Evolutionary conservation across 768 basidiomycete genomes (phyloP).

Genomic region (Rhodotorula diobovata): DNA sequence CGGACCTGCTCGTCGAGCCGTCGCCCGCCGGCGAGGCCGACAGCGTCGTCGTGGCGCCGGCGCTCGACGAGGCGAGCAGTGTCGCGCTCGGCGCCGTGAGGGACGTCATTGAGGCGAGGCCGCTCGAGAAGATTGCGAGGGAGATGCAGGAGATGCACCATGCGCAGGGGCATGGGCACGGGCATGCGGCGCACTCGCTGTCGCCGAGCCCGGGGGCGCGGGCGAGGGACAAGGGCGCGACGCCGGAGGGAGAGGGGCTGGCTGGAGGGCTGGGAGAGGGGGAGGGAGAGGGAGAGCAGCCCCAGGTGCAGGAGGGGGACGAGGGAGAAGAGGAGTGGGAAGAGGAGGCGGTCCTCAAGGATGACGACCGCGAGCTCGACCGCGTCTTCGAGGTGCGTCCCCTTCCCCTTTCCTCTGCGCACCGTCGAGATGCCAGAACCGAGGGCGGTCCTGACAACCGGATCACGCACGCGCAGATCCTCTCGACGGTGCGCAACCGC

Average conservation of each 20-base stretch:
- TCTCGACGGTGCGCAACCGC: slow-evolving; percentile 68
- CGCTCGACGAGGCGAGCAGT: slow-evolving; percentile 23
- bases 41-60: slow-evolving; percentile 19
- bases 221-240: not conserved
- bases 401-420: not conserved
- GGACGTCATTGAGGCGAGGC: slow-evolving; percentile 48
- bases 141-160: slow-evolving; percentile 71
- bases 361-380: slow-evolving; percentile 75
- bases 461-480: slow-evolving; percentile 55
- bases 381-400: slow-evolving; percentile 64
- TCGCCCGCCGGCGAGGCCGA: slow-evolving; percentile 5
- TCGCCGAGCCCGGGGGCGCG: slow-evolving; percentile 26
- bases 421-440: too few relatives aligned
- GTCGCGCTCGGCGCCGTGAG: slow-evolving; percentile 25
- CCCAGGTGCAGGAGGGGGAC: slow-evolving; percentile 10
- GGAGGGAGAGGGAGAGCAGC: slow-evolving; percentile 30
- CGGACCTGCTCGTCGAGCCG: slow-evolving; percentile 25
- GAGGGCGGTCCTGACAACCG: not conserved
- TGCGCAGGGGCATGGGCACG: not conserved
- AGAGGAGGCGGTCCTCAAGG: slow-evolving; percentile 73
- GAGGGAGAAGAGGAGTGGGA: slow-evolving; percentile 49
- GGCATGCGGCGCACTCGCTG: not conserved
- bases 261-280: slow-evolving; percentile 18
- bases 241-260: not conserved
- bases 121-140: slow-evolving; percentile 71